Conservation (phyloP, 331 rosid species). For the Stylosanthes scabra region DNA sequence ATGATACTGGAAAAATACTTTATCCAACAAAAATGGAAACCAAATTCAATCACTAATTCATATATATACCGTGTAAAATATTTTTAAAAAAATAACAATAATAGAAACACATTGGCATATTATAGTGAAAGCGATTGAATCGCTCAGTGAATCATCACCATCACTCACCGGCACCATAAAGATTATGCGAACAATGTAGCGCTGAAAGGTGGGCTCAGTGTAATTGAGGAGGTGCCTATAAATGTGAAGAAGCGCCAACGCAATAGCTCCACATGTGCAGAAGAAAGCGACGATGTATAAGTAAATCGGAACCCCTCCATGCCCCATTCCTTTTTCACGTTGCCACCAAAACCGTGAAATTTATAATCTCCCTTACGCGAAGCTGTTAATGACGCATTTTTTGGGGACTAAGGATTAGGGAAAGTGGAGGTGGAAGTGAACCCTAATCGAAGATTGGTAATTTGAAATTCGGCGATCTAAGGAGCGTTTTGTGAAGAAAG, state of each 20-base stretch:
- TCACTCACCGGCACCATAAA: slow-evolving; percentile 87
- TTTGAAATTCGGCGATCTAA: slow-evolving; percentile 5
- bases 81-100: no score
- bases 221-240: slow-evolving; percentile 82
- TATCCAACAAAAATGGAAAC: no score
- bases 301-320: slow-evolving; percentile 60
- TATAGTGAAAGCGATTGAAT: not conserved
- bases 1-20: no score
- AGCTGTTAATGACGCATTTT: slow-evolving; percentile 26
- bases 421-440: slow-evolving; percentile 24
- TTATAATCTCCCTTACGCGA: slow-evolving; percentile 13
- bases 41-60: no score
- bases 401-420: not conserved
- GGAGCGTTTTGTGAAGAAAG: not conserved
- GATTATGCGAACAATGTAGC: slow-evolving; percentile 83
- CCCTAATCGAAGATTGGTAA: slow-evolving; percentile 25
- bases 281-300: slow-evolving; percentile 64
- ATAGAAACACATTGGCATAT: no score
- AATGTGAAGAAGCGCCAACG: slow-evolving; percentile 69
- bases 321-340: slow-evolving; percentile 43
- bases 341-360: slow-evolving; percentile 10
- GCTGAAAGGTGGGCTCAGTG: slow-evolving; percentile 88
- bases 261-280: slow-evolving; percentile 80
- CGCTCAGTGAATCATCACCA: slow-evolving; percentile 39
- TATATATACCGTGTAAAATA: no score